phyloP scores from a whole-genome alignment of 805 yeast species.

The Candida qinlingensis region DNA sequence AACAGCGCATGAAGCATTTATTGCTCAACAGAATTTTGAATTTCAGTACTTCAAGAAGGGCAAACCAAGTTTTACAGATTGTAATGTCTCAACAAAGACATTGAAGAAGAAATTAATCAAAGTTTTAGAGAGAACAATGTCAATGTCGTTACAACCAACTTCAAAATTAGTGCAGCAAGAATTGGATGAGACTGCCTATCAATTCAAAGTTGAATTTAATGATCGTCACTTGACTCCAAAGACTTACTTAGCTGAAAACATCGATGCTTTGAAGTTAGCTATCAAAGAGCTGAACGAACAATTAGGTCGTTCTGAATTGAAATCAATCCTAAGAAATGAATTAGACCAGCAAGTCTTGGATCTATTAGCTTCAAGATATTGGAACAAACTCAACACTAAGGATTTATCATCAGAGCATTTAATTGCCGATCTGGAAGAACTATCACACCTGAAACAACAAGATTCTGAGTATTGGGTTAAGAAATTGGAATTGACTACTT shows the following conservation, averaged over 20 bases:
- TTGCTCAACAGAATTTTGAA: constrained; percentile 67
- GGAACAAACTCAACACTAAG: constrained; percentile 55
- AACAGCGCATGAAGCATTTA: constrained; percentile 55
- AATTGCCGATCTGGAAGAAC: constrained; percentile 44
- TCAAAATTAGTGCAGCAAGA: constrained; percentile 81
- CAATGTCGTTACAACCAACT: constrained; percentile 81
- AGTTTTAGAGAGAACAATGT: constrained; percentile 88
- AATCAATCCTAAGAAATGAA: constrained; percentile 71
- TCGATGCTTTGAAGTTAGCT: constrained; percentile 79
- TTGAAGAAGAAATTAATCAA: constrained; percentile 77
- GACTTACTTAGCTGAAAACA: constrained; percentile 86
- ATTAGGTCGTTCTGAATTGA: constrained; percentile 79
- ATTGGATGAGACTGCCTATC: constrained; percentile 86
- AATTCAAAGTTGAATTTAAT: constrained; percentile 93
- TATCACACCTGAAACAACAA: constrained; percentile 53
- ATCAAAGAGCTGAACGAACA: constrained; percentile 81
- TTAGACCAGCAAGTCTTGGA: constrained; percentile 88
- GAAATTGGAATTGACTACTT: constrained; percentile 78
- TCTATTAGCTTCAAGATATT: constrained; percentile 81
- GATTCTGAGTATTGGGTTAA: constrained; percentile 77
- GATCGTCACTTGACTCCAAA: constrained; percentile 93
- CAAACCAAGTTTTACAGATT: constrained; percentile 52
- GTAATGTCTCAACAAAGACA: constrained; percentile 69
- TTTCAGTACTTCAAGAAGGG: constrained; percentile 56
- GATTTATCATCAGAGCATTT: constrained; percentile 19